phyloP scores from a whole-genome alignment of 306 rosid genomes.

The Psophocarpus tetragonolobus region DNA sequence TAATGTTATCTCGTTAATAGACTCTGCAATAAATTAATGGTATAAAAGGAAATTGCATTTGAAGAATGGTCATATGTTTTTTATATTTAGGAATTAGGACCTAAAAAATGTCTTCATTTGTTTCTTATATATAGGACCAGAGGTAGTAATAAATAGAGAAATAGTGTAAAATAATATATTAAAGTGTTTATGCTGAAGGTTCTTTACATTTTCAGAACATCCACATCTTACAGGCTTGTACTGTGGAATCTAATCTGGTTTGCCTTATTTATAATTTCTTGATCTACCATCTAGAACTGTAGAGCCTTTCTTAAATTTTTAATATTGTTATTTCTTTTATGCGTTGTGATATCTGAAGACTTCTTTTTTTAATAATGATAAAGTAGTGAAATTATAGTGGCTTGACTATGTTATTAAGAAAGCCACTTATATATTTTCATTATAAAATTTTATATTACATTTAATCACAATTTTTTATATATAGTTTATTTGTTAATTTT shows the following conservation, averaged over 20 bases:
- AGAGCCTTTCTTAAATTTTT: background rate
- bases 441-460: too few relatives aligned
- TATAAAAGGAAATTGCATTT: too few relatives aligned
- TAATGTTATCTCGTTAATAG: too few relatives aligned
- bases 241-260: background rate
- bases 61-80: too few relatives aligned
- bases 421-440: too few relatives aligned
- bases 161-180: background rate
- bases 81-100: too few relatives aligned
- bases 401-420: background rate
- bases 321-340: background rate
- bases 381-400: background rate
- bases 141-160: background rate
- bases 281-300: background rate
- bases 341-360: background rate
- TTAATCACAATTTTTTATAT: too few relatives aligned
- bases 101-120: too few relatives aligned
- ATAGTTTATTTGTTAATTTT: too few relatives aligned
- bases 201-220: background rate
- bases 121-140: too few relatives aligned
- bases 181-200: background rate
- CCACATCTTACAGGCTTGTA: background rate
- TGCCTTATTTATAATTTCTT: background rate
- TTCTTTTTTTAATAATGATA: background rate
- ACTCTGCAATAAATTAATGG: too few relatives aligned